A percentile compares a stretch with the other conserved stretches of the same genome.
Conservation (phyloP, 2,329 filamentous ascomycete genomes). For the Lecanoromycetidae sp. region DNA sequence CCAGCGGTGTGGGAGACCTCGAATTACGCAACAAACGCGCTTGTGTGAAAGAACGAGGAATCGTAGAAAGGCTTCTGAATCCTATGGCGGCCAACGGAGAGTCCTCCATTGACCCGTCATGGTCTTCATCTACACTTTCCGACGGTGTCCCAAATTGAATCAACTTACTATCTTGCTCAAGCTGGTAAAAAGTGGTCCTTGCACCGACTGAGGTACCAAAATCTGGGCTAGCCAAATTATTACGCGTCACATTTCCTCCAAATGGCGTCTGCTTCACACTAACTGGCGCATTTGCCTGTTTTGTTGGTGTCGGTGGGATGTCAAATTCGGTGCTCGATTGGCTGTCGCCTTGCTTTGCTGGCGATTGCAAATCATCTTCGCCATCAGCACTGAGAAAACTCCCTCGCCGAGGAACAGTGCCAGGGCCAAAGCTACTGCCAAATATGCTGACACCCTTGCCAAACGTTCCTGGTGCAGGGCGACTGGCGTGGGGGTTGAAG, state of each 20-base stretch:
- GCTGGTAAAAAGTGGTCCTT: conserved; percentile 14
- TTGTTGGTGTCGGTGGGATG: conserved; percentile 88
- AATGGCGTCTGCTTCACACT: conserved; percentile 7
- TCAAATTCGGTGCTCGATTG: conserved; percentile 54
- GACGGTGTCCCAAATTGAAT: conserved; percentile 23
- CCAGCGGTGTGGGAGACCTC: conserved; percentile 31
- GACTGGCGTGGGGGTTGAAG: conserved; percentile 52
- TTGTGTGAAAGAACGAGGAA: conserved; percentile 27
- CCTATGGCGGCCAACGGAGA: conserved; percentile 24
- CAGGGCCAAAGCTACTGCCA: conserved; percentile 41
- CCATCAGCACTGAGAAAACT: conserved; percentile 75
- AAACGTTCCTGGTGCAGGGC: conserved; percentile 57
- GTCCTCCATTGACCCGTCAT: conserved; percentile 25
- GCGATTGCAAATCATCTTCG: conserved; percentile 54
- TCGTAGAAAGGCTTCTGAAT: conserved; percentile 25
- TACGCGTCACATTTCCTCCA: conserved; percentile 5
- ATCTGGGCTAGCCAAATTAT: conserved; percentile 3
- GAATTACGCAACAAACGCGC: conserved; percentile 30
- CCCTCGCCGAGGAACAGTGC: conserved; percentile 41
- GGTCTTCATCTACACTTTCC: conserved; percentile 23
- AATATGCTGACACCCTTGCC: conserved; percentile 51
- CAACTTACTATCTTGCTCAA: conserved; percentile 27
- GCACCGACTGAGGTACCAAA: conserved; percentile 21
- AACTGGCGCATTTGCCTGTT: conserved; percentile 41
- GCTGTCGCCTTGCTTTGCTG: conserved; percentile 43